Conservation (phyloP, 1,284 basidiomycete species). For the Uromyces viciae-fabae region DNA sequence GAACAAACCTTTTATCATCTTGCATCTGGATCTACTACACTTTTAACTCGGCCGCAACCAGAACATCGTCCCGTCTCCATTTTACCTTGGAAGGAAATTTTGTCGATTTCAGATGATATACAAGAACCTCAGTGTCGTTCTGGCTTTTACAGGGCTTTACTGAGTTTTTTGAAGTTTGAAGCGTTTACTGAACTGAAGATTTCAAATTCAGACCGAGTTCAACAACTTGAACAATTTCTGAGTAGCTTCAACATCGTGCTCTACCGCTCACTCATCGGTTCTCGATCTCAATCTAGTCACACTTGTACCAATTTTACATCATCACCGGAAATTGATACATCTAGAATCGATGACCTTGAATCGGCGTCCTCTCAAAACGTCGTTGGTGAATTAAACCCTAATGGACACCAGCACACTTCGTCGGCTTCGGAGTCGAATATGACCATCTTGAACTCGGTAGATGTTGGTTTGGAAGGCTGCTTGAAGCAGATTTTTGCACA, state of each 20-base stretch:
- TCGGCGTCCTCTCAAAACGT: too few relatives aligned
- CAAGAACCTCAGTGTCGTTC: background rate
- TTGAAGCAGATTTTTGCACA: background rate
- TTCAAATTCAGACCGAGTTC: background rate
- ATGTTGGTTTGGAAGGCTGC: background rate
- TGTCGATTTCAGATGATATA: background rate
- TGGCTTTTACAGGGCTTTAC: background rate
- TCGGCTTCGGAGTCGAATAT: too few relatives aligned
- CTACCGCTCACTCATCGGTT: background rate
- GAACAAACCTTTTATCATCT: background rate
- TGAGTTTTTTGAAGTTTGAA: background rate
- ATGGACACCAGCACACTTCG: too few relatives aligned
- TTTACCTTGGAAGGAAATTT: background rate
- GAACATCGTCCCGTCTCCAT: background rate
- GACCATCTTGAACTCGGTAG: background rate
- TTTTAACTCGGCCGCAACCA: background rate
- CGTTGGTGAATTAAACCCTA: too few relatives aligned
- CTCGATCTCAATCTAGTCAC: too few relatives aligned
- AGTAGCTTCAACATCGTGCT: background rate
- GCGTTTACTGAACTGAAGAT: background rate
- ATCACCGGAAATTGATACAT: too few relatives aligned
- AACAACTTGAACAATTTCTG: conserved; percentile 13
- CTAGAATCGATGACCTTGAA: too few relatives aligned
- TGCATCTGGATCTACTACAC: background rate
- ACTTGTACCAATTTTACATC: too few relatives aligned